Percentiles rank a stretch among this genome's conserved stretches.
phyloP scores from a whole-genome alignment of 2,329 filamentous ascomycete species.

The Pseudofabraea citricarpa region DNA sequence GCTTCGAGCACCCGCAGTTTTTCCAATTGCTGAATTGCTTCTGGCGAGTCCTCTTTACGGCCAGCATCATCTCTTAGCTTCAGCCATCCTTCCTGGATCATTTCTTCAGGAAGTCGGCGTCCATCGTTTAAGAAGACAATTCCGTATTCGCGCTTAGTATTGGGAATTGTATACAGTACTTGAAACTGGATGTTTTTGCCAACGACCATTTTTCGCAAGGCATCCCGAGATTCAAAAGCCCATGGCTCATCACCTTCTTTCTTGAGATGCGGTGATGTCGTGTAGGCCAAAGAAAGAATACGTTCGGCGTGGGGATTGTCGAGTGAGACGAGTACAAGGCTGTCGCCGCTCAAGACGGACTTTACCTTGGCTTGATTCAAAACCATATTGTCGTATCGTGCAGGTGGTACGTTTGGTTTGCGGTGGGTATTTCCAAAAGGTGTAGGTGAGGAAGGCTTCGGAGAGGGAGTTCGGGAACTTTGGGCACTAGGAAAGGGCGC shows the following conservation, averaged over 20 bases:
- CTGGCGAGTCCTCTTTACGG: conserved; percentile 81
- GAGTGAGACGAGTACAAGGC: conserved; percentile 75
- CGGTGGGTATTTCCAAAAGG: conserved; percentile 13
- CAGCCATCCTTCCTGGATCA: conserved; percentile 84
- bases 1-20: conserved; percentile 73
- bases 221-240: conserved; percentile 92
- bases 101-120: conserved; percentile 71
- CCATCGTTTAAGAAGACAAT: conserved; percentile 72
- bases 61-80: conserved; percentile 94
- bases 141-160: conserved; percentile 83
- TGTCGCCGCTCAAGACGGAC: conserved; percentile 90
- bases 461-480: conserved; percentile 1
- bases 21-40: conserved; percentile 66
- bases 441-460: conserved; percentile 1
- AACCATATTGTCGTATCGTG: conserved; percentile 25
- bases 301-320: conserved; percentile 80
- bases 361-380: conserved; percentile 70
- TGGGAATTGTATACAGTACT: conserved; percentile 82
- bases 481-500: conserved; percentile 27
- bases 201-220: conserved; percentile 75
- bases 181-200: conserved; percentile 85
- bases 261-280: conserved; percentile 79
- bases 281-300: conserved; percentile 85
- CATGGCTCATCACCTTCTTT: conserved; percentile 90
- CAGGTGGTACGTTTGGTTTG: conserved; percentile 23